Conservation (phyloP, 805 yeast species). For the Zygosaccharomyces kombuchaensis region DNA sequence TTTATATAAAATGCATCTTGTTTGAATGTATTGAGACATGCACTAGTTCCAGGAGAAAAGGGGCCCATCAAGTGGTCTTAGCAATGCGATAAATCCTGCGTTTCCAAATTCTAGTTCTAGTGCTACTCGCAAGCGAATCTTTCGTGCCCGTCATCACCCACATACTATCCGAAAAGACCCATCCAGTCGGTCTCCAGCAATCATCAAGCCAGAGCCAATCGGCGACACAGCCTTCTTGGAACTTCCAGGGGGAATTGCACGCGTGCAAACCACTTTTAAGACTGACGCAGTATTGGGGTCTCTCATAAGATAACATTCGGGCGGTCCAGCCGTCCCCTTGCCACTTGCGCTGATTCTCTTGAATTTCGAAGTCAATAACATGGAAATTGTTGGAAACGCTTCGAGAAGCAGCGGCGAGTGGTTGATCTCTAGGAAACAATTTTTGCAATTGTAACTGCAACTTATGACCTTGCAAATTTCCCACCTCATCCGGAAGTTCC, state of each 20-base stretch:
- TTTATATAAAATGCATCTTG: no score
- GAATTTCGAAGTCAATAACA: conserved; percentile 23
- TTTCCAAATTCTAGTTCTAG: conserved; percentile 28
- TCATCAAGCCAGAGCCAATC: conserved; percentile 32
- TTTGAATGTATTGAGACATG: no score
- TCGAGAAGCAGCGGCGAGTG: conserved; percentile 1
- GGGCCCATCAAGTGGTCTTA: neutral
- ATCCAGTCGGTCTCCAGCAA: conserved; percentile 24
- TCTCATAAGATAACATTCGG: conserved; percentile 26
- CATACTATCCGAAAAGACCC: conserved; percentile 28
- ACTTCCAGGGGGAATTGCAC: conserved; percentile 20
- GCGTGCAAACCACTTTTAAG: conserved; percentile 3
- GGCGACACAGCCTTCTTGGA: conserved; percentile 17
- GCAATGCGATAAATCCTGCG: conserved; percentile 14
- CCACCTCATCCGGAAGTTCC: conserved; percentile 17
- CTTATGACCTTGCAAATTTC: conserved; percentile 10
- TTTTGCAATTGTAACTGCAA: conserved; percentile 15
- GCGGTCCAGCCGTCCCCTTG: conserved; percentile 21
- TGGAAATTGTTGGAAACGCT: conserved; percentile 7
- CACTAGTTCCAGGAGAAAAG: no score
- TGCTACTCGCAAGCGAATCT: conserved; percentile 27
- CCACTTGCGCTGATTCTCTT: conserved; percentile 34
- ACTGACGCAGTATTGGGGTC: conserved; percentile 16
- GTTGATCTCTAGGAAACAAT: conserved; percentile 13
- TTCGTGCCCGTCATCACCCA: conserved; percentile 25